Base-by-base conservation (phyloP, 768 basidiomycete species). In the Rhodotorula paludigena region DNA sequence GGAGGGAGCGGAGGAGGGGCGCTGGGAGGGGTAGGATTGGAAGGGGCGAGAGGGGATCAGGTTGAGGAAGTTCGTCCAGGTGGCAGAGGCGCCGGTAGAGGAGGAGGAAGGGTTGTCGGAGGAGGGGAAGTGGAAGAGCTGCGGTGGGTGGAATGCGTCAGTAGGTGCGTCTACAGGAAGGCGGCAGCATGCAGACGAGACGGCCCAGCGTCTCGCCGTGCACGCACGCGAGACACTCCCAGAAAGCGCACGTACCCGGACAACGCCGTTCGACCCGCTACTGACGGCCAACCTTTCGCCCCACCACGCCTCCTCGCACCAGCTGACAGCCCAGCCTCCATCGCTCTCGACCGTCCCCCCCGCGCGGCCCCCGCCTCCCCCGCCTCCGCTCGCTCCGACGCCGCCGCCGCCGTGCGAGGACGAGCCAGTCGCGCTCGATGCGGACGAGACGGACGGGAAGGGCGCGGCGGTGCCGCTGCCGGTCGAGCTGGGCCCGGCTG, bases 231-330 rank as follows among this genome's bases (percentile, higher is more conserved):
- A 15, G 6, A n/a, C 25, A 42, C 28, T 3, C 35, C 1, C n/a
- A 44, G 35, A 20, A 39, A 30, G 45, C 33, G 23, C 14, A 66
- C 81, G 60, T 49, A 92, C 91, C 78, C 94, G 92, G 52, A 97
- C 81, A 30, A 85, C 78, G 1, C 89, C 89, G 64, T 81, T 84
- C 3, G 84, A 82, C 2, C 92, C 92, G 60, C 84, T 84, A 3
- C 86, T 84, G 0, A 85, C 86, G 15, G 91, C 92, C 56, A 97
- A 81, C 28, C 94, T 76, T 76, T 92, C 89, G 3, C 94, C 94
- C 92, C 92, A 96, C 78, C 92, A 96, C 67, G 84, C 83, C 74
- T 98, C 96, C 76, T 91, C 90, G 78, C 93, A 97, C 92, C 93
- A 99, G 14, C 88, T 88, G 49, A 99, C 78, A 63, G 87, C 88